phyloP scores from a whole-genome alignment of 768 basidiomycete genomes.

The Termitomyces sp. region DNA sequence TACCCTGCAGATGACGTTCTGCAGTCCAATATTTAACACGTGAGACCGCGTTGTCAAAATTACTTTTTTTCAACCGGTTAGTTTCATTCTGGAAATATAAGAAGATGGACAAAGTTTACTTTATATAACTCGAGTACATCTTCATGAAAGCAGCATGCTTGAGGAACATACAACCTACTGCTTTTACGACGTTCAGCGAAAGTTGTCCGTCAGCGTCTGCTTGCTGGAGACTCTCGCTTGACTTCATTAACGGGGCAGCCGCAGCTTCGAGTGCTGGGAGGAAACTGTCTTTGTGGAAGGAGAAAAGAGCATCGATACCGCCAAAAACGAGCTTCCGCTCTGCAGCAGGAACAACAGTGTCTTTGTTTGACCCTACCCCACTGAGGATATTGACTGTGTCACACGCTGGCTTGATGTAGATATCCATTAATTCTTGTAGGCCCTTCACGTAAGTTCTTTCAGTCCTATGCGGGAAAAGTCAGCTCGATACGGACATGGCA shows the following conservation, averaged over 20 bases:
- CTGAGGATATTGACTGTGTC: slow-evolving; percentile 65
- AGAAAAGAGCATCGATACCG: slow-evolving; percentile 83
- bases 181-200: slow-evolving; percentile 68
- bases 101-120: slow-evolving; percentile 47
- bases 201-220: slow-evolving; percentile 68
- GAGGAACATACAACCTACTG: slow-evolving; percentile 84
- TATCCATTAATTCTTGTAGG: slow-evolving; percentile 89
- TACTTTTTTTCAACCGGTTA: slow-evolving; percentile 38
- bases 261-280: slow-evolving; percentile 85
- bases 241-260: slow-evolving; percentile 58
- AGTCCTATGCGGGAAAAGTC: slow-evolving; percentile 47
- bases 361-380: slow-evolving; percentile 67
- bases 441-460: slow-evolving; percentile 94
- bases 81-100: slow-evolving; percentile 3
- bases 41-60: slow-evolving; percentile 90
- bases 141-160: slow-evolving; percentile 97
- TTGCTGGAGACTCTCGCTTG: slow-evolving; percentile 36
- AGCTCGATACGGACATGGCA: neutral
- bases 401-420: slow-evolving; percentile 86
- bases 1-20: slow-evolving; percentile 39
- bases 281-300: slow-evolving; percentile 91
- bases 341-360: slow-evolving; percentile 76
- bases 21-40: slow-evolving; percentile 84
- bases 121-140: slow-evolving; percentile 98
- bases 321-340: slow-evolving; percentile 92